Evolutionary conservation across 2,329 filamentous ascomycete genomes (phyloP).

Genomic region (Akanthomyces lecanii): DNA sequence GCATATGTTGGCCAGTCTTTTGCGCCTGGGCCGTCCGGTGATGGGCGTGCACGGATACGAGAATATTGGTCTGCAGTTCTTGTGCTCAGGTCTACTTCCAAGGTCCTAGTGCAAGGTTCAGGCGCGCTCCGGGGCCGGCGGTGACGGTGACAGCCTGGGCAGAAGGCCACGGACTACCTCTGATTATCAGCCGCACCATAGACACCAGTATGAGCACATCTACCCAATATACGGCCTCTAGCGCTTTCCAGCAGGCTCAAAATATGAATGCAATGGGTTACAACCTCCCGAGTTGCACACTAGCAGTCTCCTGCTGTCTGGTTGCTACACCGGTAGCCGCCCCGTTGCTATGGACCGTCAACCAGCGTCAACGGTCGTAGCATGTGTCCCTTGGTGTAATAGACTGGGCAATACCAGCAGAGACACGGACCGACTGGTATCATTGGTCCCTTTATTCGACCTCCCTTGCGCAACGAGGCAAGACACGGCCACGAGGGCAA

Average conservation of each 20-base stretch:
- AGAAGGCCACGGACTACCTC: background rate
- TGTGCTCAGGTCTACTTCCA: background rate
- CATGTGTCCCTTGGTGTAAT: background rate
- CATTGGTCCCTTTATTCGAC: background rate
- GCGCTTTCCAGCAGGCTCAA: background rate
- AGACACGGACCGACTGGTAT: no score
- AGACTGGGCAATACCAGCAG: background rate
- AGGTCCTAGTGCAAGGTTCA: background rate
- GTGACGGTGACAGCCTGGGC: background rate
- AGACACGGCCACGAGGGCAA: conserved; percentile 2
- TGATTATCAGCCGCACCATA: background rate
- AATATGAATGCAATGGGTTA: background rate
- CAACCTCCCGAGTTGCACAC: background rate
- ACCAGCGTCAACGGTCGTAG: background rate
- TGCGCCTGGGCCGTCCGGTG: background rate
- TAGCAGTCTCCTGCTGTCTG: background rate
- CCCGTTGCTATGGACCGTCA: background rate
- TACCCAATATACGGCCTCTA: background rate
- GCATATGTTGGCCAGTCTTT: conserved; percentile 1
- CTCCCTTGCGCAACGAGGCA: background rate
- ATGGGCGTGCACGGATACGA: conserved; percentile 4
- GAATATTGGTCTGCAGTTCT: background rate
- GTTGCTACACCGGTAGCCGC: background rate
- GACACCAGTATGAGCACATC: background rate
- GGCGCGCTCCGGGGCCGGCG: background rate